phyloP scores from a whole-genome alignment of 352 stramenopile genomes.

The Thraustochytrium sp. region DNA sequence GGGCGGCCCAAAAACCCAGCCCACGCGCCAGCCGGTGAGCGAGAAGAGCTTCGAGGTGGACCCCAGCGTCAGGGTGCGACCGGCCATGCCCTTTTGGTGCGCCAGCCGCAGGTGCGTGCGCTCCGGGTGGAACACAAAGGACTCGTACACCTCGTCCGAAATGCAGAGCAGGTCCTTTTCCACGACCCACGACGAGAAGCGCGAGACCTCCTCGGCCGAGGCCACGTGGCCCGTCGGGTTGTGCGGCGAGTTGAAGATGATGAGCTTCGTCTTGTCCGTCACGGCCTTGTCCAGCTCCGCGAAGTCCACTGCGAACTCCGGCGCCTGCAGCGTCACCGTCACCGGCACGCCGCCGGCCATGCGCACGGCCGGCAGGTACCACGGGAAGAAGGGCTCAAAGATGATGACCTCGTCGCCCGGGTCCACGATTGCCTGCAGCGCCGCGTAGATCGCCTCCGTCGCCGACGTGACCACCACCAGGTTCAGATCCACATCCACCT shows the following conservation, averaged over 20 bases:
- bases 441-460: slow-evolving; percentile 87
- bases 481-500: slow-evolving; percentile 78
- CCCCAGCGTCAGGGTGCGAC: slow-evolving; percentile 77
- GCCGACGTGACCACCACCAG: slow-evolving; percentile 87
- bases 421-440: slow-evolving; percentile 81
- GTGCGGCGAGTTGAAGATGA: slow-evolving; percentile 62
- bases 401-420: slow-evolving; percentile 90
- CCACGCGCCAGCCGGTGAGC: slow-evolving; percentile 85
- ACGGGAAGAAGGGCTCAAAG: slow-evolving; percentile 94
- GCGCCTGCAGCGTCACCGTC: slow-evolving; percentile 68
- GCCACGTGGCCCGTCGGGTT: slow-evolving; percentile 63
- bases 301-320: slow-evolving; percentile 54
- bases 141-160: slow-evolving; percentile 64
- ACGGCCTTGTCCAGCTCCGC: slow-evolving; percentile 50
- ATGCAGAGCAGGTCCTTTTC: slow-evolving; percentile 58
- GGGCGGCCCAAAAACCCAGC: slow-evolving; percentile 77
- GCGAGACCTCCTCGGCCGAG: slow-evolving; percentile 50
- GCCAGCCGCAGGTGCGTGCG: slow-evolving; percentile 53
- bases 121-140: slow-evolving; percentile 53
- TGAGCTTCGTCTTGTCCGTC: slow-evolving; percentile 50
- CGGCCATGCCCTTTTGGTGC: slow-evolving; percentile 69
- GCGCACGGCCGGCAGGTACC: slow-evolving; percentile 82
- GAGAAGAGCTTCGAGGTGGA: slow-evolving; percentile 84
- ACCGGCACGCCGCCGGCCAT: slow-evolving; percentile 69
- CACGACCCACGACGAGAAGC: slow-evolving; percentile 54